Evolutionary conservation across 2,329 filamentous ascomycete species (phyloP).

Genomic region (Trichoderma sp.): DNA sequence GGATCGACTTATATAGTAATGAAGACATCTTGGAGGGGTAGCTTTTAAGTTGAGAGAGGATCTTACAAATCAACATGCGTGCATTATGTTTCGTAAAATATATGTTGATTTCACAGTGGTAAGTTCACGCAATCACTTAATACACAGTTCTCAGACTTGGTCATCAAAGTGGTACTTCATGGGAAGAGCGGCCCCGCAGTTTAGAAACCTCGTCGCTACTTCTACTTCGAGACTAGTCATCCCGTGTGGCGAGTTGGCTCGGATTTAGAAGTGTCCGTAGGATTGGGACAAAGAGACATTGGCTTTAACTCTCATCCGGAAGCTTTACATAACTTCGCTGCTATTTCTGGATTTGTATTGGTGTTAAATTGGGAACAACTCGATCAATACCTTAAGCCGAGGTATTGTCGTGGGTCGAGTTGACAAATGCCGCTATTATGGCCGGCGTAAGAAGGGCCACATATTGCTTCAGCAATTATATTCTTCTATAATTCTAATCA

Average conservation of each 20-base stretch:
- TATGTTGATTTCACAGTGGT: background rate
- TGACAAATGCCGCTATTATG: background rate
- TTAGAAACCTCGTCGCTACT: background rate
- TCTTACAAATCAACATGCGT: background rate
- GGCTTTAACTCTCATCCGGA: background rate
- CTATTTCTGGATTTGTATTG: background rate
- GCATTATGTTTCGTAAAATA: background rate
- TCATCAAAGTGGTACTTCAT: background rate
- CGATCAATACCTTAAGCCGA: background rate
- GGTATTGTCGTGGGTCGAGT: background rate
- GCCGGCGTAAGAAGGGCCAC: background rate
- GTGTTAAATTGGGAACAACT: background rate
- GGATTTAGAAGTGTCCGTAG: background rate
- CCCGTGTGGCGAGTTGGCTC: background rate
- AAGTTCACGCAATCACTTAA: background rate
- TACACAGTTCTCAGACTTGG: background rate
- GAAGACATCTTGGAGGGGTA: background rate
- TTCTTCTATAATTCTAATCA: background rate
- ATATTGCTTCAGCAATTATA: background rate
- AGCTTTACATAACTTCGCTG: background rate
- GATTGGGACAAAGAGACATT: background rate
- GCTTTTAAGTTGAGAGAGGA: rapidly evolving
- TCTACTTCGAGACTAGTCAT: background rate
- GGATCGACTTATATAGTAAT: background rate
- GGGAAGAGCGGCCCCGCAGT: background rate